These are phyloP conservation scores for Orbilia blumenaviensis DNA, from an alignment of 2,329 filamentous ascomycete genomes.

Conservation along the genomic window DNA sequence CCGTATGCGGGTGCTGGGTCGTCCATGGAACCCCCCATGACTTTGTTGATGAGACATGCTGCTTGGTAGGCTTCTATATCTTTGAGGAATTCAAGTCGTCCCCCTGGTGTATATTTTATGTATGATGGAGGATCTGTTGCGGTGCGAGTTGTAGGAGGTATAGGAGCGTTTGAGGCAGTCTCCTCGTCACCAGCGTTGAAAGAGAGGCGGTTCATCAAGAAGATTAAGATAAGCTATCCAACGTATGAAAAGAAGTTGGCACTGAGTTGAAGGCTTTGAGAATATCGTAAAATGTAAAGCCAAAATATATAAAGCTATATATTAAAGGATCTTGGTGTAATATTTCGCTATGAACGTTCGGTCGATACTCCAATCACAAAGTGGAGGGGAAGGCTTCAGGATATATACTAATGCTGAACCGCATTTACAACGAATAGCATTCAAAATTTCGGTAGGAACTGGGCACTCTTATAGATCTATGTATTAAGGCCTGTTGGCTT, in stretches of 20 bases:
- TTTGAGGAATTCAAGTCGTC: constrained; percentile 24
- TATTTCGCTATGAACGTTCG: too few relatives aligned
- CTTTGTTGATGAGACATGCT: constrained; percentile 38
- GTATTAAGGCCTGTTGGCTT: too few relatives aligned
- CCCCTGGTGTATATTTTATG: constrained; percentile 12
- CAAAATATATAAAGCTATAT: too few relatives aligned
- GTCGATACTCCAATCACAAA: background rate
- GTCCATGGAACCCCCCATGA: background rate
- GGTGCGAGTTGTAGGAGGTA: background rate
- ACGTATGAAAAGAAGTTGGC: too few relatives aligned
- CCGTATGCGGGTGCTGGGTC: constrained; percentile 32
- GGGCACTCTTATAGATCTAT: background rate
- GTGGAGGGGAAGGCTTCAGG: background rate
- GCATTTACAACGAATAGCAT: too few relatives aligned
- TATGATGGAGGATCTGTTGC: constrained; percentile 16
- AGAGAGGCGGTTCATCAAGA: constrained; percentile 28
- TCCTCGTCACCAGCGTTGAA: constrained; percentile 32
- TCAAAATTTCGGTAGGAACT: too few relatives aligned
- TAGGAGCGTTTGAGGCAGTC: background rate
- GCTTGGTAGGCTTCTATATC: constrained; percentile 41
- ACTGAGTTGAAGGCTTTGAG: too few relatives aligned
- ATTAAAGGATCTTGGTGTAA: too few relatives aligned
- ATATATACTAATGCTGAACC: background rate
- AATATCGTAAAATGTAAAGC: too few relatives aligned
- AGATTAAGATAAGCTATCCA: too few relatives aligned